These are phyloP conservation scores for Parasitella parasitica DNA, from an alignment of 371 early-diverging fungal genomes.

Conservation along the genomic window DNA sequence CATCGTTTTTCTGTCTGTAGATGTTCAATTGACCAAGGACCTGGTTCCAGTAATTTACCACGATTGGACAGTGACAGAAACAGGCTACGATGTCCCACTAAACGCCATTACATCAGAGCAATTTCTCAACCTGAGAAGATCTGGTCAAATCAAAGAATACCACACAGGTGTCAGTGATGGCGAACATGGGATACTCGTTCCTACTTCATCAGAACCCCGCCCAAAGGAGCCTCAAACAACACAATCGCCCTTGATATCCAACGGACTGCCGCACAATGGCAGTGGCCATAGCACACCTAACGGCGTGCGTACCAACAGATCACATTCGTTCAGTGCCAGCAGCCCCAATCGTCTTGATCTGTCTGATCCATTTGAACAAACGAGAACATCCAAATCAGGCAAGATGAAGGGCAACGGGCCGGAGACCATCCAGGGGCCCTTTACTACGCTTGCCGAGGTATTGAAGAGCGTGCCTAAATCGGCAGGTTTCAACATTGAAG, in stretches of 20 bases:
- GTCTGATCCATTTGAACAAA: constrained; percentile 28
- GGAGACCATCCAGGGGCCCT: constrained; percentile 77
- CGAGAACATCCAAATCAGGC: constrained; percentile 35
- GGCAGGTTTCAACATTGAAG: constrained; percentile 94
- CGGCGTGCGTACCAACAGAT: constrained; percentile 39
- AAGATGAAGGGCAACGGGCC: constrained; percentile 71
- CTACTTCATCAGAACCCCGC: constrained; percentile 3
- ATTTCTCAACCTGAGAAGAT: constrained; percentile 62
- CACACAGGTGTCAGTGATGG: constrained; percentile 49
- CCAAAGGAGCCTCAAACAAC: background rate
- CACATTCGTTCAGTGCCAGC: constrained; percentile 56
- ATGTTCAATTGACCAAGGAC: constrained; percentile 96
- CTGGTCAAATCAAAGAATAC: constrained; percentile 51
- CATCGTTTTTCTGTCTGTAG: constrained; percentile 31
- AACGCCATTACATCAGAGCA: constrained; percentile 72
- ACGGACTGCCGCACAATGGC: background rate
- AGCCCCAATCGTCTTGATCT: constrained; percentile 27
- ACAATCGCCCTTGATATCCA: background rate
- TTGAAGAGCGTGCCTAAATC: constrained; percentile 74
- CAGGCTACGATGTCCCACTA: constrained; percentile 81
- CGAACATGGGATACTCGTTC: constrained; percentile 20
- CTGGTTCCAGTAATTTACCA: constrained; percentile 92
- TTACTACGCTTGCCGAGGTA: constrained; percentile 80
- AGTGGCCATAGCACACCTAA: background rate
- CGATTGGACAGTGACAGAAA: constrained; percentile 90